These are phyloP conservation scores for Ascochyta fabae DNA, from an alignment of 2,329 filamentous ascomycete genomes.

Conservation along the genomic window DNA sequence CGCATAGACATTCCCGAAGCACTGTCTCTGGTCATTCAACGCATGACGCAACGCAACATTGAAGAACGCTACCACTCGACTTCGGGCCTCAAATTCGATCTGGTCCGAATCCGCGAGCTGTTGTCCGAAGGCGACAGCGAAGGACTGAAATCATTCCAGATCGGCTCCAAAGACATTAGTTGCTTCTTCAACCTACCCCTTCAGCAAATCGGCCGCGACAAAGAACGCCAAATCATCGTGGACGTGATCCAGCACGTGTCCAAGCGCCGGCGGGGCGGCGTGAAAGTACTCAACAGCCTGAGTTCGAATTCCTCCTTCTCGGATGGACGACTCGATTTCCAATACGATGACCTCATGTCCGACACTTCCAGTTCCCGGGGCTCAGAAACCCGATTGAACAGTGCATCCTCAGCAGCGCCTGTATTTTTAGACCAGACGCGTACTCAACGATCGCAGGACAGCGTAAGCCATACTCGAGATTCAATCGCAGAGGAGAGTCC, in stretches of 20 bases:
- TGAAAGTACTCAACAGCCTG: conserved; percentile 56
- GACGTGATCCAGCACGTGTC: conserved; percentile 76
- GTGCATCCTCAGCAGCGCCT: conserved; percentile 33
- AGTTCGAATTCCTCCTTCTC: conserved; percentile 62
- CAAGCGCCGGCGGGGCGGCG: conserved; percentile 61
- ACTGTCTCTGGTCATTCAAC: conserved; percentile 82
- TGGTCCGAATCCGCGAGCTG: conserved; percentile 75
- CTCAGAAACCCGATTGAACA: conserved; percentile 54
- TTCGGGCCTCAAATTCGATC: conserved; percentile 82
- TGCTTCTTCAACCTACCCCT: conserved; percentile 89
- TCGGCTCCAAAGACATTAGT: conserved; percentile 85
- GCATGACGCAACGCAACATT: conserved; percentile 89
- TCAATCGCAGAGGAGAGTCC: conserved; percentile 33
- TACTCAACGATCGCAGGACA: conserved; percentile 41
- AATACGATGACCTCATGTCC: conserved; percentile 58
- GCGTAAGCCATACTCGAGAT: conserved; percentile 30
- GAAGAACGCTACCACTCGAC: conserved; percentile 88
- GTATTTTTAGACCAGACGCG: conserved; percentile 37
- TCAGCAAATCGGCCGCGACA: conserved; percentile 78
- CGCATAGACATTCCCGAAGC: conserved; percentile 85
- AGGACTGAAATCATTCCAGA: conserved; percentile 74
- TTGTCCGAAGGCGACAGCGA: conserved; percentile 76
- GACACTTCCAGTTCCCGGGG: conserved; percentile 62
- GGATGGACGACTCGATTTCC: conserved; percentile 57
- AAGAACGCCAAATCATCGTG: conserved; percentile 73